Percentiles rank a stretch among this genome's conserved stretches.
phyloP scores from a whole-genome alignment of 208 protist species.

The Endotrypanum monterogeii region DNA sequence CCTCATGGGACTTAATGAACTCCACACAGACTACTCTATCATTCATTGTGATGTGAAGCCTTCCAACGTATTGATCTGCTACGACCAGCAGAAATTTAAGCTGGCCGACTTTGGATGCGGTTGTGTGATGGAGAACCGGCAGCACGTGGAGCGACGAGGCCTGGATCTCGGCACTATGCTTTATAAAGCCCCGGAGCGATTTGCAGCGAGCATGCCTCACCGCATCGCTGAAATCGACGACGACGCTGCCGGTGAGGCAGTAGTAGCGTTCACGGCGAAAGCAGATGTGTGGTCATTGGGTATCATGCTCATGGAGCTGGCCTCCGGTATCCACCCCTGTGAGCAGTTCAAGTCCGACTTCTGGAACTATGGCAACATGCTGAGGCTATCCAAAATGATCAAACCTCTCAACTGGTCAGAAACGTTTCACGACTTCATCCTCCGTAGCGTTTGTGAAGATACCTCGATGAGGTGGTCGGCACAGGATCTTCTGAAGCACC shows the following conservation, averaged over 20 bases:
- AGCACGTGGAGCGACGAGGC: slow-evolving; percentile 43
- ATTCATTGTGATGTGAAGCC: slow-evolving; percentile 98
- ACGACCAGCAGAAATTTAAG: slow-evolving; percentile 75
- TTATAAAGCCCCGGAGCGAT: slow-evolving; percentile 87
- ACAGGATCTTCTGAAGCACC: slow-evolving; percentile 66
- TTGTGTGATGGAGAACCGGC: slow-evolving; percentile 58
- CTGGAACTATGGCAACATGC: slow-evolving; percentile 78
- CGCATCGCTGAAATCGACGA: slow-evolving; percentile 17
- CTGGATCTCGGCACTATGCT: slow-evolving; percentile 82
- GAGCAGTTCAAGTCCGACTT: slow-evolving; percentile 87
- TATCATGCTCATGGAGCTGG: slow-evolving; percentile 82
- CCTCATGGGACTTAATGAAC: slow-evolving; percentile 72
- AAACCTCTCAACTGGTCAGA: slow-evolving; percentile 82
- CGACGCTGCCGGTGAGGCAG: slow-evolving; percentile 20
- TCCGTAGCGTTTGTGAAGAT: slow-evolving; percentile 63
- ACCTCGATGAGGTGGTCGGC: slow-evolving; percentile 61
- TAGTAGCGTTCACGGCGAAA: slow-evolving; percentile 76
- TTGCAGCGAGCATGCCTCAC: slow-evolving; percentile 23
- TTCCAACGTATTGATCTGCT: slow-evolving; percentile 94
- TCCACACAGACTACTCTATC: slow-evolving; percentile 87
- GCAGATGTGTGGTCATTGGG: slow-evolving; percentile 91
- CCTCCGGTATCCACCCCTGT: slow-evolving; percentile 75
- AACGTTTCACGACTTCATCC: slow-evolving; percentile 79
- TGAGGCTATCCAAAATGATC: slow-evolving; percentile 80
- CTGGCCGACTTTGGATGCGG: slow-evolving; percentile 89